These are phyloP conservation scores for Pleurotus ostreatus DNA, from an alignment of 768 basidiomycete genomes.

Conservation along the genomic window DNA sequence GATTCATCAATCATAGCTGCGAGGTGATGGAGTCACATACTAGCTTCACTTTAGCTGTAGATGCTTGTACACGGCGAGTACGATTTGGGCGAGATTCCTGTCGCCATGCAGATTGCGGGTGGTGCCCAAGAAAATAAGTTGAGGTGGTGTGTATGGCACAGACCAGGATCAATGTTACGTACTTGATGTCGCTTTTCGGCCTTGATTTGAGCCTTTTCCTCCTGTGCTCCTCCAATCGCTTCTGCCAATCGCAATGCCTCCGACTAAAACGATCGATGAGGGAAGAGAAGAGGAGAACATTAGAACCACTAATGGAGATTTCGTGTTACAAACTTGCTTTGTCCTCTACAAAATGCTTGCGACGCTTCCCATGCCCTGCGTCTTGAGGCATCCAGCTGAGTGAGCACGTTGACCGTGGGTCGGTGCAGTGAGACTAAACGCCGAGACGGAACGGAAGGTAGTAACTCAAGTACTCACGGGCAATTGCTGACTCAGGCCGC, in stretches of 20 bases:
- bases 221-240: conserved; percentile 41
- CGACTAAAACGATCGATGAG: conserved; percentile 12
- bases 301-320: not conserved
- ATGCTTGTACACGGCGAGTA: conserved; percentile 14
- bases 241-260: conserved; percentile 44
- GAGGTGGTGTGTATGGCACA: not conserved
- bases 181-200: conserved; percentile 33
- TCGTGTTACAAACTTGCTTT: not conserved
- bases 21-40: conserved; percentile 20
- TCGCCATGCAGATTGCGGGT: conserved; percentile 9
- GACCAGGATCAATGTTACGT: conserved; percentile 16
- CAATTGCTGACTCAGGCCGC: too few species aligned
- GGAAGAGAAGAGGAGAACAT: too few species aligned
- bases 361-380: not conserved
- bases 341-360: not conserved
- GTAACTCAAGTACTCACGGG: too few species aligned
- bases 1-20: not conserved
- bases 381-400: not conserved
- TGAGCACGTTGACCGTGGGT: too few species aligned
- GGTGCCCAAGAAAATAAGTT: not conserved
- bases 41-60: conserved; percentile 32
- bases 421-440: too few species aligned
- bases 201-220: conserved; percentile 38
- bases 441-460: too few species aligned
- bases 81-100: conserved; percentile 8